Evolutionary conservation across 768 basidiomycete species (phyloP).

Genomic region (Pleurotus eryngii): DNA sequence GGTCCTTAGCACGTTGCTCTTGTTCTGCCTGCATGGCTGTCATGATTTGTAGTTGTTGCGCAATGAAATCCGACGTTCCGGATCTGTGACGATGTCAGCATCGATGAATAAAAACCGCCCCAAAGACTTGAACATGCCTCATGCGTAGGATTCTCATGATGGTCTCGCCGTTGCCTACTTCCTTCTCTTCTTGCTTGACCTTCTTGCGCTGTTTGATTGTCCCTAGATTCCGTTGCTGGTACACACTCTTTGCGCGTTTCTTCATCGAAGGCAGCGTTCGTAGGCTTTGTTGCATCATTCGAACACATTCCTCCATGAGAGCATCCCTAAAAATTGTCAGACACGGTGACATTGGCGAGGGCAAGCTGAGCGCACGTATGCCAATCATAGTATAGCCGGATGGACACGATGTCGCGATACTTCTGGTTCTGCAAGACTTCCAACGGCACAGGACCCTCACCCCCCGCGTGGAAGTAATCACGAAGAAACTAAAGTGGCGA

Average conservation of each 20-base stretch:
- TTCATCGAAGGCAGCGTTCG: constrained; percentile 71
- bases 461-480: constrained; percentile 93
- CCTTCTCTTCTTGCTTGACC: constrained; percentile 83
- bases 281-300: constrained; percentile 89
- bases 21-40: constrained; percentile 80
- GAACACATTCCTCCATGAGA: constrained; percentile 92
- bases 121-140: constrained; percentile 51
- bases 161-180: constrained; percentile 78
- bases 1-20: constrained; percentile 64
- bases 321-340: constrained; percentile 51
- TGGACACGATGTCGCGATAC: constrained; percentile 86
- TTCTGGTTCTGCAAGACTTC: constrained; percentile 90
- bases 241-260: constrained; percentile 91
- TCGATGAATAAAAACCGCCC: neutral
- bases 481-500: constrained; percentile 66
- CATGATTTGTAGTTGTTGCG: constrained; percentile 83
- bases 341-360: neutral
- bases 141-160: constrained; percentile 94
- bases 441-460: constrained; percentile 86
- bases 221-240: constrained; percentile 89
- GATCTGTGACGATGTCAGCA: constrained; percentile 41
- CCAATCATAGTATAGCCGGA: constrained; percentile 97
- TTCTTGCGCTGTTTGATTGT: constrained; percentile 94
- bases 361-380: constrained; percentile 57
- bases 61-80: constrained; percentile 81